Evolutionary conservation across 2,329 filamentous ascomycete genomes (phyloP).

Genomic region (Amphichorda felina): DNA sequence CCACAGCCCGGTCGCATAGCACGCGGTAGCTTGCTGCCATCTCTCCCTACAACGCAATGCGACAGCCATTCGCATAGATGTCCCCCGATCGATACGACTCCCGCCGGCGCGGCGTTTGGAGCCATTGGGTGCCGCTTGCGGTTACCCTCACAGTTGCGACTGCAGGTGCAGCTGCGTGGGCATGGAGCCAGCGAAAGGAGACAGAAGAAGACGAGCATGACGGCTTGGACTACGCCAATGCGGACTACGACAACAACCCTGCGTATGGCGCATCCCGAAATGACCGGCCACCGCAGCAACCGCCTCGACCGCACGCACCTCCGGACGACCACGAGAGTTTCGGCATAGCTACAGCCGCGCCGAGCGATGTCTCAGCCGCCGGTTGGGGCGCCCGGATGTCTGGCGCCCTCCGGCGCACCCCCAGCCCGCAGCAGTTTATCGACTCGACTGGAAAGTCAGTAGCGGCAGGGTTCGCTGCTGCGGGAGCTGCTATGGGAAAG

Average conservation of each 20-base stretch:
- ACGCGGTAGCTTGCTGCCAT: not conserved
- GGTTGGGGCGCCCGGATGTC: conserved; percentile 70
- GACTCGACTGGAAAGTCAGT: conserved; percentile 74
- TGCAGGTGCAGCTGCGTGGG: conserved; percentile 78
- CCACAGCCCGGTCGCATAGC: not conserved
- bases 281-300: conserved; percentile 21
- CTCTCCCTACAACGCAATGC: conserved; percentile 14
- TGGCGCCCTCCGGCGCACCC: conserved; percentile 67
- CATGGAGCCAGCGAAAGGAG: conserved; percentile 79
- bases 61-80: conserved; percentile 31
- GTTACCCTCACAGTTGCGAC: conserved; percentile 82
- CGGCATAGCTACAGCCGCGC: conserved; percentile 12
- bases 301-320: not conserved
- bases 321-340: conserved; percentile 2
- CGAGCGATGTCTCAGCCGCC: conserved; percentile 20
- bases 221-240: conserved; percentile 31
- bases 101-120: conserved; percentile 51
- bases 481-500: conserved; percentile 70
- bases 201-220: conserved; percentile 54
- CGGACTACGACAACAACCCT: conserved; percentile 42
- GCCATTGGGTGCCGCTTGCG: conserved; percentile 82
- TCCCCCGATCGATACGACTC: conserved; percentile 49
- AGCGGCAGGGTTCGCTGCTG: conserved; percentile 69
- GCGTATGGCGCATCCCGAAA: conserved; percentile 31
- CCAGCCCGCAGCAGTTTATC: conserved; percentile 80